phyloP scores from a whole-genome alignment of 768 basidiomycete genomes.

The Lactarius akahatsu region DNA sequence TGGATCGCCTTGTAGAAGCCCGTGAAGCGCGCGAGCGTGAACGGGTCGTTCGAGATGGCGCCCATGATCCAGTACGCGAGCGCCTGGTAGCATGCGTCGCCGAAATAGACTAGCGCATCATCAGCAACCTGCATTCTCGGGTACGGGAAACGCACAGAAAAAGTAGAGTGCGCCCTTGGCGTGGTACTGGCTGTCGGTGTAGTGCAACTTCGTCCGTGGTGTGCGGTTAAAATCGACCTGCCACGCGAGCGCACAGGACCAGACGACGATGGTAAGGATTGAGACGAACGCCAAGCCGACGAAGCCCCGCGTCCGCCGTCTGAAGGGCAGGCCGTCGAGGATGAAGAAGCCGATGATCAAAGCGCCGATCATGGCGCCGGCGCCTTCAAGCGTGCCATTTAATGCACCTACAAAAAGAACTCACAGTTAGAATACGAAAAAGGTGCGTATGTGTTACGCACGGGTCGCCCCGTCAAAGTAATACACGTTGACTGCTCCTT shows the following conservation, averaged over 20 bases:
- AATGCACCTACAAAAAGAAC: conserved; percentile 34
- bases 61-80: conserved; percentile 44
- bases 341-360: conserved; percentile 43
- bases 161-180: conserved; percentile 42
- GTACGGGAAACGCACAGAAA: conserved; percentile 36
- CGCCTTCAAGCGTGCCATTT: conserved; percentile 40
- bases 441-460: neutral
- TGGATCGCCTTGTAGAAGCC: conserved; percentile 46
- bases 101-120: conserved; percentile 38
- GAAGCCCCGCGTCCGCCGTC: conserved; percentile 41
- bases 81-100: conserved; percentile 40
- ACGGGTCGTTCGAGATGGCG: conserved; percentile 47
- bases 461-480: conserved; percentile 46
- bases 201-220: conserved; percentile 32
- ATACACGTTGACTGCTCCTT: conserved; percentile 42
- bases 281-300: conserved; percentile 39
- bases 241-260: conserved; percentile 42
- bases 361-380: conserved; percentile 45
- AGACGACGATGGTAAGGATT: conserved; percentile 37
- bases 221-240: conserved; percentile 42
- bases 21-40: conserved; percentile 44
- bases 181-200: conserved; percentile 37
- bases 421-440: neutral
- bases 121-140: neutral
- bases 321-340: conserved; percentile 39